Evolutionary conservation across 768 basidiomycete genomes (phyloP).

Genomic region (Tephrocybe sp.): DNA sequence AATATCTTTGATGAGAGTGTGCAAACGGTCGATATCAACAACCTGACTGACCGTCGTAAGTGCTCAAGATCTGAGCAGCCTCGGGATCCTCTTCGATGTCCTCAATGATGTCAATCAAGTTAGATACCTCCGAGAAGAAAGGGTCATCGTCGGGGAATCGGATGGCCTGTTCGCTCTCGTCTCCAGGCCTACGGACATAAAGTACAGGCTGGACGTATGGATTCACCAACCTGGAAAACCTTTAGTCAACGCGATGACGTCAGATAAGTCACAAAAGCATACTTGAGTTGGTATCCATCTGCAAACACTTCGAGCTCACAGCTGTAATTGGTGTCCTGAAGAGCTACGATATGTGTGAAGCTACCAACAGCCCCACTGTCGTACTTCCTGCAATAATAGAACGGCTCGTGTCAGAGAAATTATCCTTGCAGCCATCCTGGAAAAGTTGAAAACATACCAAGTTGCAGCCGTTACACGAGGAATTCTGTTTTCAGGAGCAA

Average conservation of each 20-base stretch:
- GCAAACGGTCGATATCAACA: neutral
- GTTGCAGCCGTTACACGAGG: conserved; percentile 91
- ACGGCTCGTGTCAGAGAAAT: conserved; percentile 3
- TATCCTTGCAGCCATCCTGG: too few relatives aligned
- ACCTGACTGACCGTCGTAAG: conserved; percentile 71
- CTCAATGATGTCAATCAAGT: conserved; percentile 86
- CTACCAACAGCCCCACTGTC: conserved; percentile 91
- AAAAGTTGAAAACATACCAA: conserved; percentile 61
- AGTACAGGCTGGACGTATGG: conserved; percentile 92
- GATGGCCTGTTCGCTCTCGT: conserved; percentile 68
- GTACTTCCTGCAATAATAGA: conserved; percentile 74
- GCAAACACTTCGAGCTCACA: conserved; percentile 94
- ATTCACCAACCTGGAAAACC: conserved; percentile 64
- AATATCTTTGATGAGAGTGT: neutral
- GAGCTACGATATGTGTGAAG: conserved; percentile 84
- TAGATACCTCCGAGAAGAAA: conserved; percentile 91
- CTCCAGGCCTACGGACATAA: conserved; percentile 80
- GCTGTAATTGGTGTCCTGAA: conserved; percentile 91
- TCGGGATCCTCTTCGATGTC: conserved; percentile 87
- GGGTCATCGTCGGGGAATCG: conserved; percentile 83
- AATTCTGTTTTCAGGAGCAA: conserved; percentile 85
- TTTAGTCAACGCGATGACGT: conserved; percentile 6
- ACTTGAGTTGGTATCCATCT: conserved; percentile 90
- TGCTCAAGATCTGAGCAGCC: conserved; percentile 73
- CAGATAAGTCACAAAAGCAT: conserved; percentile 15